Percentiles rank a stretch among this genome's conserved stretches.
Evolutionary conservation across 768 basidiomycete species (phyloP).

Genomic region (Rubroboletus pulcherrimus): DNA sequence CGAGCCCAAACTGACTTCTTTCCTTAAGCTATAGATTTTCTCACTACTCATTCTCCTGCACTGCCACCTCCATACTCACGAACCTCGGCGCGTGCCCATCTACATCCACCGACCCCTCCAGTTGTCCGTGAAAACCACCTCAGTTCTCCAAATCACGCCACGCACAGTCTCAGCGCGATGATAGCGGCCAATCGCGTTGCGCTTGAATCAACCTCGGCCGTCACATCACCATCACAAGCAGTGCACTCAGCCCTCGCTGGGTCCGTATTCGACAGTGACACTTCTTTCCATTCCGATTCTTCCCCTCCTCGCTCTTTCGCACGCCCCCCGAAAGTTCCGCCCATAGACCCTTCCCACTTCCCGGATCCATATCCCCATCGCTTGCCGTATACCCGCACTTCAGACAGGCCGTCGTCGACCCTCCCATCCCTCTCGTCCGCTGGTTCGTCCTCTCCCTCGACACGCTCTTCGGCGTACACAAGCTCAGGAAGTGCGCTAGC

Average conservation of each 20-base stretch:
- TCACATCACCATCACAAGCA: slow-evolving; percentile 23
- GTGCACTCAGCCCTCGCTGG: slow-evolving; percentile 33
- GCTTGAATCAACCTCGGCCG: slow-evolving; percentile 16
- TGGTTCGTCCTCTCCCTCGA: slow-evolving; percentile 66
- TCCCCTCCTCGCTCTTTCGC: slow-evolving; percentile 36
- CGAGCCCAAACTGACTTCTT: slow-evolving; percentile 16
- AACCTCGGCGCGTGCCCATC: slow-evolving; percentile 29
- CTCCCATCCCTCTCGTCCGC: slow-evolving; percentile 66
- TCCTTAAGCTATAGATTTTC: slow-evolving; percentile 27
- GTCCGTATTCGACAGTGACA: slow-evolving; percentile 40
- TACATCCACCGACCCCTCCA: slow-evolving; percentile 40
- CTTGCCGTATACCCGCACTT: slow-evolving; percentile 40
- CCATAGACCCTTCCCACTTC: slow-evolving; percentile 62
- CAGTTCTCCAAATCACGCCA: slow-evolving; percentile 22
- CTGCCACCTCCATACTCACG: slow-evolving; percentile 34
- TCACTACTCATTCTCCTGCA: slow-evolving; percentile 27
- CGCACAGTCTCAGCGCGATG: slow-evolving; percentile 21
- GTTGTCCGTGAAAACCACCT: slow-evolving; percentile 23
- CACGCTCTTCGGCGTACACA: slow-evolving; percentile 76
- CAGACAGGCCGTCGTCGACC: slow-evolving; percentile 33
- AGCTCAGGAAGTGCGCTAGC: slow-evolving; percentile 61
- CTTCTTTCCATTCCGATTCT: slow-evolving; percentile 35
- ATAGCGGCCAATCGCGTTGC: slow-evolving; percentile 10
- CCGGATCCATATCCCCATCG: slow-evolving; percentile 72
- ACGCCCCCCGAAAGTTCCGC: slow-evolving; percentile 41